These are phyloP conservation scores for Trypanosomatidae sp. DNA, from an alignment of 208 protist species.

Conservation along the genomic window DNA sequence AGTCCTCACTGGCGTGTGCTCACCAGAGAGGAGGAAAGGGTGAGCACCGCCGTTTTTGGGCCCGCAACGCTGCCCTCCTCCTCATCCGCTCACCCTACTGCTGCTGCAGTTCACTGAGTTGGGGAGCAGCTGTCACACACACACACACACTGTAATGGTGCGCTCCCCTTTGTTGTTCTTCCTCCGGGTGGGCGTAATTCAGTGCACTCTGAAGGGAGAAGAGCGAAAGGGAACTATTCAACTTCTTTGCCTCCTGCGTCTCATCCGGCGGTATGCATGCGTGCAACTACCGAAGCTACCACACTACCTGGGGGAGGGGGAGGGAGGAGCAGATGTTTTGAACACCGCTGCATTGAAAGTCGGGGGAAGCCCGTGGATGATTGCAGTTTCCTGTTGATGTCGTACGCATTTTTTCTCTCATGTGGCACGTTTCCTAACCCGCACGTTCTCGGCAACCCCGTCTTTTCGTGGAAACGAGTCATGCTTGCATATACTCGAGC, in stretches of 20 bases:
- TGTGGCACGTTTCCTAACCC: neutral
- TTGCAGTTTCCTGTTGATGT: neutral
- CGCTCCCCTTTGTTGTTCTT: neutral
- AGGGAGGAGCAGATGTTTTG: neutral
- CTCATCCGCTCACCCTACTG: neutral
- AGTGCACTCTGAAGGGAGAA: neutral
- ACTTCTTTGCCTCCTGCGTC: neutral
- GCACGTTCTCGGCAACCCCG: neutral
- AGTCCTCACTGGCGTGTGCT: constrained; percentile 85
- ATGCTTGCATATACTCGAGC: neutral
- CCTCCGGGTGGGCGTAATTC: neutral
- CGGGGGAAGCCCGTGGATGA: neutral
- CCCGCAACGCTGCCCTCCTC: constrained; percentile 9
- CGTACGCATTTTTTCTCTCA: neutral
- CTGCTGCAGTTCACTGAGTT: neutral
- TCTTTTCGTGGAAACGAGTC: neutral
- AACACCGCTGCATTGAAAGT: neutral
- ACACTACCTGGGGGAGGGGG: neutral
- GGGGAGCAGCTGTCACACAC: neutral
- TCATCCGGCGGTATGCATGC: neutral
- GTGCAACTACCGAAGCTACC: neutral
- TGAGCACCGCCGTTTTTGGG: constrained; percentile 18
- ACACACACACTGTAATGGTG: neutral
- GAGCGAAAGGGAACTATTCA: neutral
- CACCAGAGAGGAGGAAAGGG: constrained; percentile 28